phyloP scores from a whole-genome alignment of 768 basidiomycete genomes.

The Astraeus odoratus region DNA sequence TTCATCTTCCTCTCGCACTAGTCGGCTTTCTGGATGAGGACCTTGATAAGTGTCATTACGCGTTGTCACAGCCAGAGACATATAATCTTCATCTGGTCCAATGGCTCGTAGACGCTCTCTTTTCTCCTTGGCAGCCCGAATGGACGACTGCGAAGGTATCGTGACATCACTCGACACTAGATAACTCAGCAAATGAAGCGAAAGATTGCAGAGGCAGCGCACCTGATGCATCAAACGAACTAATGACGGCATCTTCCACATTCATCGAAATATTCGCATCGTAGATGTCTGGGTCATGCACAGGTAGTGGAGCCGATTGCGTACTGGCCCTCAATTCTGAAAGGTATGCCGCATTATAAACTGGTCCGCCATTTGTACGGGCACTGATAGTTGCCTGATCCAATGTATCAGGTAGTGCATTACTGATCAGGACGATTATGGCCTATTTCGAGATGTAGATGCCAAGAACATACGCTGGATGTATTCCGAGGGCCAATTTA shows the following conservation, averaged over 20 bases:
- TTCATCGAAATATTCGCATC: conserved; percentile 45
- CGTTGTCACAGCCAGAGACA: conserved; percentile 66
- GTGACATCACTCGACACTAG: conserved; percentile 33
- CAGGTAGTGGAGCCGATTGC: conserved; percentile 42
- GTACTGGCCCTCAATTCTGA: conserved; percentile 77
- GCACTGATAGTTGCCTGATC: conserved; percentile 51
- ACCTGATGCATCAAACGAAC: conserved; percentile 27
- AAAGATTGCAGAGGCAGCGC: conserved; percentile 2
- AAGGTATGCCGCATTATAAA: conserved; percentile 68
- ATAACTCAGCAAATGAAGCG: neutral
- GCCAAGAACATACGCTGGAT: conserved; percentile 38
- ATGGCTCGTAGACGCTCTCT: conserved; percentile 59
- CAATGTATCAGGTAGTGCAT: conserved; percentile 36
- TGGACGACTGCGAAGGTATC: conserved; percentile 67
- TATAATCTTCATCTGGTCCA: conserved; percentile 58
- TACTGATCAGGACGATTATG: conserved; percentile 26
- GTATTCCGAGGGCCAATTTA: conserved; percentile 51
- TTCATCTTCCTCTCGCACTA: conserved; percentile 83
- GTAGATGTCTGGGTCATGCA: conserved; percentile 30
- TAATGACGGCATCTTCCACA: conserved; percentile 34
- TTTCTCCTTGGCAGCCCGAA: conserved; percentile 67
- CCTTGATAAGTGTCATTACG: conserved; percentile 50
- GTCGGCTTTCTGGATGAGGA: conserved; percentile 79
- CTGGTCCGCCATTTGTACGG: conserved; percentile 42
- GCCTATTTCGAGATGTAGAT: neutral